A percentile compares a stretch with the other conserved stretches of the same genome.
These are phyloP conservation scores for Pichia sp. DNA, from an alignment of 1,139 yeast species.

Conservation along the genomic window DNA sequence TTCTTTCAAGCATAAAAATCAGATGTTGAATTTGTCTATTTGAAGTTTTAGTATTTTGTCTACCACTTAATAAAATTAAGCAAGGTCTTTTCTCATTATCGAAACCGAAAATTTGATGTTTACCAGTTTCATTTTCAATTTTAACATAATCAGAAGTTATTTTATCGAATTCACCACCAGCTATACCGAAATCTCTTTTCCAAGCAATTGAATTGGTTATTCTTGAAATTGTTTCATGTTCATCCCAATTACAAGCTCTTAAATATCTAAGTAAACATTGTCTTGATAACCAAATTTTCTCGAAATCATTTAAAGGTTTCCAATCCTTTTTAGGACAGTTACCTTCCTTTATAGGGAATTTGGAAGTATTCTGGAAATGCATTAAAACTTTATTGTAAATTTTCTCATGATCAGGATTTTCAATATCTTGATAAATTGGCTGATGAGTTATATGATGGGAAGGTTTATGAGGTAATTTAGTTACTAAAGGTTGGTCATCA, in stretches of 20 bases:
- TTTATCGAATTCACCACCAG: slow-evolving; percentile 44
- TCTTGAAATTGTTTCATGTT: slow-evolving; percentile 61
- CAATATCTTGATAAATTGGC: slow-evolving; percentile 21
- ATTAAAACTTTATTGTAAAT: slow-evolving; percentile 52
- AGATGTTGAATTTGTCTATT: slow-evolving; percentile 85
- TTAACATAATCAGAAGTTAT: slow-evolving; percentile 57
- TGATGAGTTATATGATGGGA: slow-evolving; percentile 10
- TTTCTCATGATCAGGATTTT: slow-evolving; percentile 43
- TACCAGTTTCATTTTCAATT: slow-evolving; percentile 79
- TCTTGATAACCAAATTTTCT: slow-evolving; percentile 80
- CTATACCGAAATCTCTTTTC: slow-evolving; percentile 89
- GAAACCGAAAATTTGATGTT: slow-evolving; percentile 77
- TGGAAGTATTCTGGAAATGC: slow-evolving; percentile 39
- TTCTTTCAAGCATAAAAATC: slow-evolving; percentile 85
- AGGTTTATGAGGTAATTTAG: slow-evolving; percentile 21
- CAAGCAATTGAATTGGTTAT: slow-evolving; percentile 60
- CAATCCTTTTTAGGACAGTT: slow-evolving; percentile 19
- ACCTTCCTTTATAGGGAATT: slow-evolving; percentile 37
- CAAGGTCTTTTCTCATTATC: slow-evolving; percentile 87
- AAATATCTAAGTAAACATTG: slow-evolving; percentile 84
- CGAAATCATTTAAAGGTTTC: slow-evolving; percentile 45
- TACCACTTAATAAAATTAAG: slow-evolving; percentile 75
- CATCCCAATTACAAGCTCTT: slow-evolving; percentile 85
- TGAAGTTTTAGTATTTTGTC: slow-evolving; percentile 84
- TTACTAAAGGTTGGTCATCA: slow-evolving; percentile 16